Evolutionary conservation across 164 flowering plant genomes (phyloP).

Genomic region (Tinospora cordifolia): DNA sequence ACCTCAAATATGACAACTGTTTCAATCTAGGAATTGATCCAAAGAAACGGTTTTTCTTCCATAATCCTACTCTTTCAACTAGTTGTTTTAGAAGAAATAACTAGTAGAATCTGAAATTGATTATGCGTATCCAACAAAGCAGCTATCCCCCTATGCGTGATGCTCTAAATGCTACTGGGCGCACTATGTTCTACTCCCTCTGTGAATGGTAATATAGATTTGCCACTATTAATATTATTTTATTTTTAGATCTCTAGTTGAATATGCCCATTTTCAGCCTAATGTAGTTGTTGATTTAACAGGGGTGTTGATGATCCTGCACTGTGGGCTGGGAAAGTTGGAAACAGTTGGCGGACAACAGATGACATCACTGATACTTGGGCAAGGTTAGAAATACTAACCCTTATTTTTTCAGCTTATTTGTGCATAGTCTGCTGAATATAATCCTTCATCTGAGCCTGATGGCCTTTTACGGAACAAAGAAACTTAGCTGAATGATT

Average conservation of each 20-base stretch:
- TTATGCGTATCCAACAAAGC: conserved; percentile 15
- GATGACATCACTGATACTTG: conserved; percentile 87
- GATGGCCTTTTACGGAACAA: background rate
- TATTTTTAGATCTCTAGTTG: background rate
- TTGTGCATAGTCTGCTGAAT: too few species aligned
- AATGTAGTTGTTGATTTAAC: conserved; percentile 10
- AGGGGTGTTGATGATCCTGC: conserved; percentile 97
- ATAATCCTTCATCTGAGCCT: background rate
- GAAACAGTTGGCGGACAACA: conserved; percentile 97
- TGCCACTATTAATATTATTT: background rate
- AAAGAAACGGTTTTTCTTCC: conserved; percentile 45
- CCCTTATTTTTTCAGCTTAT: background rate
- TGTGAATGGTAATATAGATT: conserved; percentile 79
- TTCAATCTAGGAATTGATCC: conserved; percentile 80
- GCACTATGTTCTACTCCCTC: conserved; percentile 72
- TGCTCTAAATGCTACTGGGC: conserved; percentile 73
- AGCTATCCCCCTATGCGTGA: conserved; percentile 98
- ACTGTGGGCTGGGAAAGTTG: conserved; percentile 75
- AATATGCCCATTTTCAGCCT: background rate
- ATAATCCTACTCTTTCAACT: conserved; percentile 2
- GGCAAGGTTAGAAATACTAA: conserved; percentile 56
- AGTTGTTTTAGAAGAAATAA: background rate
- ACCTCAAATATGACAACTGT: conserved; percentile 97
- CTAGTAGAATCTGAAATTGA: conserved; percentile 3
- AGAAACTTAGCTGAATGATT: too few species aligned